A percentile compares a stretch with the other conserved stretches of the same genome.
phyloP scores from a whole-genome alignment of 1,284 basidiomycete species.

The Apiotrichum laibachii region DNA sequence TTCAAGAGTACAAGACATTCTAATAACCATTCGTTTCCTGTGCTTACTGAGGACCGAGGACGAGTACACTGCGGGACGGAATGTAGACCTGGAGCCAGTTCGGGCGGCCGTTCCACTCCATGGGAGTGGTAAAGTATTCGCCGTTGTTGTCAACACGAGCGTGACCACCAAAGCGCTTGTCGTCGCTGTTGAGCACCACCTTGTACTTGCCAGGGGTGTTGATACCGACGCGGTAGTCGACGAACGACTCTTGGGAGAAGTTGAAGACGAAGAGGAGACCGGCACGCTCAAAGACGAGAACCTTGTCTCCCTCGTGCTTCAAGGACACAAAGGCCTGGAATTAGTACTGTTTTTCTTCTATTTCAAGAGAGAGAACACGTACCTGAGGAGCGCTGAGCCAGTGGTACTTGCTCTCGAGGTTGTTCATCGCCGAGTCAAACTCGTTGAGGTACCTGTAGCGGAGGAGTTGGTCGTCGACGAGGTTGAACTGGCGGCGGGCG shows the following conservation, averaged over 20 bases:
- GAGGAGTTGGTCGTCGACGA: constrained; percentile 78
- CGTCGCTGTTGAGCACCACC: constrained; percentile 78
- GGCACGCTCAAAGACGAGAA: constrained; percentile 89
- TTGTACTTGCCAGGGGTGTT: constrained; percentile 82
- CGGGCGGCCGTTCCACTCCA: constrained; percentile 87
- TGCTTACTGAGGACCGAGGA: constrained; percentile 56
- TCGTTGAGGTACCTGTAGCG: constrained; percentile 91
- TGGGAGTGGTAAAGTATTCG: constrained; percentile 74
- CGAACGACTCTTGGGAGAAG: constrained; percentile 83
- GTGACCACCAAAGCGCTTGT: constrained; percentile 84
- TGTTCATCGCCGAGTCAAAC: constrained; percentile 94
- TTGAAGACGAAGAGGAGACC: constrained; percentile 94
- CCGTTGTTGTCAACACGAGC: constrained; percentile 67
- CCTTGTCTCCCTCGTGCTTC: constrained; percentile 87
- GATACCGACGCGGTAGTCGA: constrained; percentile 89
- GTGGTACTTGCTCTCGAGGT: constrained; percentile 68
- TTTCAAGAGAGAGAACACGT: constrained; percentile 20
- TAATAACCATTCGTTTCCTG: too few species aligned
- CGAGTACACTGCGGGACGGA: constrained; percentile 69
- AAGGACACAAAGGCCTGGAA: constrained; percentile 82
- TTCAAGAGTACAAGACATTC: too few species aligned
- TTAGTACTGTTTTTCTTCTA: not conserved
- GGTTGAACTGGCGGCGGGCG: constrained; percentile 91
- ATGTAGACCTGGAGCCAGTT: constrained; percentile 87
- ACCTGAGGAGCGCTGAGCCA: constrained; percentile 85